Evolutionary conservation across 208 protist species (phyloP).

Genomic region (Trypanosoma rangeli): DNA sequence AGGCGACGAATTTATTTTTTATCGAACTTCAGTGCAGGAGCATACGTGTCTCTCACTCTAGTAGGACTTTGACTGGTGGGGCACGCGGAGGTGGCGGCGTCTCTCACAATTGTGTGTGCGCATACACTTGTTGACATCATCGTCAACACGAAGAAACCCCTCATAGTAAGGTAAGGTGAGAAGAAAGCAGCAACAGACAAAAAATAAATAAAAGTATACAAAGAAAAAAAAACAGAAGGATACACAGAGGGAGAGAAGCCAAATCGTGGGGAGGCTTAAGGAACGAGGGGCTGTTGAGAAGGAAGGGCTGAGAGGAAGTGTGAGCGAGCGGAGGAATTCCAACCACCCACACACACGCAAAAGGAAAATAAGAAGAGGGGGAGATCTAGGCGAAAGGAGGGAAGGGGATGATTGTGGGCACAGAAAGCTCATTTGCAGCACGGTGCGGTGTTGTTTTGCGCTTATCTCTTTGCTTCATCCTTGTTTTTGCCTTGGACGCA

Average conservation of each 20-base stretch:
- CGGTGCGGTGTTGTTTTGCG: neutral
- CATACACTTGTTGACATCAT: neutral
- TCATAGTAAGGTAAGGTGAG: neutral
- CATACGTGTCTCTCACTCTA: no score
- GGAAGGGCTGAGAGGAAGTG: slow-evolving; percentile 1
- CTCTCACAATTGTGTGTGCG: neutral
- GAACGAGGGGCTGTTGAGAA: neutral
- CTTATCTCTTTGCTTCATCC: neutral
- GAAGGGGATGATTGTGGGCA: neutral
- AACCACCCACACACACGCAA: no score
- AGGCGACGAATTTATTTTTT: no score
- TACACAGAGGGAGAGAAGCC: neutral
- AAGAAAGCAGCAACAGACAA: neutral
- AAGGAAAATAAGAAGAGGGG: neutral
- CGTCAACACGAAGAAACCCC: neutral
- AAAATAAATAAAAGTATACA: slow-evolving; percentile 1
- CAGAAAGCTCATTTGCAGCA: neutral
- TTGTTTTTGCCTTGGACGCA: neutral
- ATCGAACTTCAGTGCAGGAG: no score
- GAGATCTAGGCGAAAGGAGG: no score
- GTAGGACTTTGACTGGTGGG: no score
- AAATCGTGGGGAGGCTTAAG: neutral
- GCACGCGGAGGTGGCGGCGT: neutral
- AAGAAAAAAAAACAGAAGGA: slow-evolving; percentile 8
- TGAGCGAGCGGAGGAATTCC: neutral